These are phyloP conservation scores for Botrytis deweyae DNA, from an alignment of 2,329 filamentous ascomycete species.

Conservation along the genomic window DNA sequence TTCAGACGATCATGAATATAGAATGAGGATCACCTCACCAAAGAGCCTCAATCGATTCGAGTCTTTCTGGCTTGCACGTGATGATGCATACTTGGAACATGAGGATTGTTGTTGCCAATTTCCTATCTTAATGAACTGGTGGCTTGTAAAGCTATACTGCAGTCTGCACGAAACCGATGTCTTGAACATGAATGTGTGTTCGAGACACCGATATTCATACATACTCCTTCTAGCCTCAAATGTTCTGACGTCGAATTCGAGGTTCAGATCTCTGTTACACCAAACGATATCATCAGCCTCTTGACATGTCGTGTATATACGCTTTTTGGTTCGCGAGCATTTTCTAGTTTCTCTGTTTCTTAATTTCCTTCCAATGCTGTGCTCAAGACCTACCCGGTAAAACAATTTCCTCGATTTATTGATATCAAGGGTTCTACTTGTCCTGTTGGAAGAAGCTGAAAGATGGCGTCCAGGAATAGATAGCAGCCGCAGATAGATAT, in stretches of 20 bases:
- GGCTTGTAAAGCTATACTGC: background rate
- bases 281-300: background rate
- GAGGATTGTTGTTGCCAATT: background rate
- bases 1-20: background rate
- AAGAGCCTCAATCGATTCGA: background rate
- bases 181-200: background rate
- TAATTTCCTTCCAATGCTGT: conserved; percentile 9
- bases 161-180: conserved; percentile 8
- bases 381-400: background rate
- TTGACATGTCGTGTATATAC: background rate
- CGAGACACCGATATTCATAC: background rate
- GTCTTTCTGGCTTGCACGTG: conserved; percentile 7
- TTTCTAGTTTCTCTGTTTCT: background rate
- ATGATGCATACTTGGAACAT: background rate
- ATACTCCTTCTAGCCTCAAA: background rate
- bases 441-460: conserved; percentile 3
- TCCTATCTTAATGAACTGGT: background rate
- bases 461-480: conserved; percentile 14
- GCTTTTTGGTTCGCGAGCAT: background rate
- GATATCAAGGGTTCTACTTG: background rate
- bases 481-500: background rate
- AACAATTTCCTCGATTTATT: background rate
- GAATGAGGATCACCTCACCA: background rate
- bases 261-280: background rate
- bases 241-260: background rate